A percentile compares a stretch with the other conserved stretches of the same genome.
Evolutionary conservation across 495 filamentous ascomycete genomes (phyloP).

Genomic region (Oleoguttula mirabilis): DNA sequence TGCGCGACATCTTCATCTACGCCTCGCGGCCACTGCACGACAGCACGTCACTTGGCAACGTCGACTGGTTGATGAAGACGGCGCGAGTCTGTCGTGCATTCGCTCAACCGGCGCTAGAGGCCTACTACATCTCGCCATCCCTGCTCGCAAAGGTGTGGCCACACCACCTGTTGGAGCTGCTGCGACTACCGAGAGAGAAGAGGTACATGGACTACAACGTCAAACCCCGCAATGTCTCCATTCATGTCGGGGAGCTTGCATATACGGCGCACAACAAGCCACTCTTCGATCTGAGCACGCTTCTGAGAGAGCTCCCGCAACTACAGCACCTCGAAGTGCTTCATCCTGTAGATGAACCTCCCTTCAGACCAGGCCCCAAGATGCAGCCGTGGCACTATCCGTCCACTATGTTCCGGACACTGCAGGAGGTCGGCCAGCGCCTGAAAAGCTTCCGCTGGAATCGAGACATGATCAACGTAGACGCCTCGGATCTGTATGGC

Average conservation of each 20-base stretch:
- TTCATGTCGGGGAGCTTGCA: constrained; percentile 43
- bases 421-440: constrained; percentile 35
- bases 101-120: constrained; percentile 60
- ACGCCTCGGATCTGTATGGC: constrained; percentile 34
- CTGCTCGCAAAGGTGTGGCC: constrained; percentile 40
- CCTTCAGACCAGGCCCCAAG: constrained; percentile 36
- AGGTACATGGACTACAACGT: constrained; percentile 44
- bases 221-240: constrained; percentile 57
- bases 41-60: constrained; percentile 15
- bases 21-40: too few species aligned
- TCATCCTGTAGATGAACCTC: constrained; percentile 42
- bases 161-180: constrained; percentile 37
- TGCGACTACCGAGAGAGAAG: constrained; percentile 33
- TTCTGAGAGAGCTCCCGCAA: constrained; percentile 36
- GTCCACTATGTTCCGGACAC: constrained; percentile 42
- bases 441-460: constrained; percentile 70
- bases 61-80: constrained; percentile 48
- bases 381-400: constrained; percentile 50
- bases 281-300: constrained; percentile 31
- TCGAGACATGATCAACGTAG: constrained; percentile 29
- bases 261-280: constrained; percentile 27
- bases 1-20: constrained; percentile 54
- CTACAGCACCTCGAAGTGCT: constrained; percentile 45
- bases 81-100: constrained; percentile 54
- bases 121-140: constrained; percentile 58